A percentile compares a stretch with the other conserved stretches of the same genome.
Conservation (phyloP, 805 yeast species). For the Vanderwaltozyma polyspora region DNA sequence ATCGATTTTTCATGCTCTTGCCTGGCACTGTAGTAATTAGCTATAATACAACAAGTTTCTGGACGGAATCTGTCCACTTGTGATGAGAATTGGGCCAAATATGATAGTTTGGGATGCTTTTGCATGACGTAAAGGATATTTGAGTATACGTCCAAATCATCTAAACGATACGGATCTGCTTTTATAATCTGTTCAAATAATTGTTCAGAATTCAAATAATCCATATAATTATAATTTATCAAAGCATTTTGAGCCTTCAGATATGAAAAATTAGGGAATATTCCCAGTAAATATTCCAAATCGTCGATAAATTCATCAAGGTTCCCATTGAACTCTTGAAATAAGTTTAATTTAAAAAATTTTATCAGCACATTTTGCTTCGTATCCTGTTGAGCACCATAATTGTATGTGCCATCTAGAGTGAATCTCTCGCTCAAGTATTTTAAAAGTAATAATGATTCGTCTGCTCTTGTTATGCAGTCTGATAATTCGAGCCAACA, state of each 20-base stretch:
- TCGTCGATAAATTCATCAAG: conserved; percentile 41
- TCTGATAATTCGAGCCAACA: conserved; percentile 76
- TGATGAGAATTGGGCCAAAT: conserved; percentile 73
- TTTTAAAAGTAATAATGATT: conserved; percentile 36
- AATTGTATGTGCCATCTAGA: conserved; percentile 5
- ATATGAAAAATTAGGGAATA: conserved; percentile 66
- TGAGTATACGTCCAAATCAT: conserved; percentile 88
- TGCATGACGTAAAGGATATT: conserved; percentile 92
- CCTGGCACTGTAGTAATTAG: conserved; percentile 83
- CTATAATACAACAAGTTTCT: conserved; percentile 89
- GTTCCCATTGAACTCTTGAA: conserved; percentile 73
- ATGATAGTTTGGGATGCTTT: conserved; percentile 71
- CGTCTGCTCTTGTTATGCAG: conserved; percentile 50
- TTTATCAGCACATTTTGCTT: conserved; percentile 29
- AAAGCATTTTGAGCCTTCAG: conserved; percentile 75
- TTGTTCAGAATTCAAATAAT: conserved; percentile 67
- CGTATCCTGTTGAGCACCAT: conserved; percentile 8
- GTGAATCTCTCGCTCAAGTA: conserved; percentile 25
- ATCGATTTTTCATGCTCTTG: conserved; percentile 94
- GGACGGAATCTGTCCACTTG: conserved; percentile 80
- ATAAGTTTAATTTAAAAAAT: conserved; percentile 54
- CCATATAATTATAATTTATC: conserved; percentile 72
- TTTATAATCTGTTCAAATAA: conserved; percentile 65
- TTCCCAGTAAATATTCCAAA: conserved; percentile 35
- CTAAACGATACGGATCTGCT: conserved; percentile 75